phyloP scores from a whole-genome alignment of 192 early-diverging fungal species.

The Dissophora globulifera region DNA sequence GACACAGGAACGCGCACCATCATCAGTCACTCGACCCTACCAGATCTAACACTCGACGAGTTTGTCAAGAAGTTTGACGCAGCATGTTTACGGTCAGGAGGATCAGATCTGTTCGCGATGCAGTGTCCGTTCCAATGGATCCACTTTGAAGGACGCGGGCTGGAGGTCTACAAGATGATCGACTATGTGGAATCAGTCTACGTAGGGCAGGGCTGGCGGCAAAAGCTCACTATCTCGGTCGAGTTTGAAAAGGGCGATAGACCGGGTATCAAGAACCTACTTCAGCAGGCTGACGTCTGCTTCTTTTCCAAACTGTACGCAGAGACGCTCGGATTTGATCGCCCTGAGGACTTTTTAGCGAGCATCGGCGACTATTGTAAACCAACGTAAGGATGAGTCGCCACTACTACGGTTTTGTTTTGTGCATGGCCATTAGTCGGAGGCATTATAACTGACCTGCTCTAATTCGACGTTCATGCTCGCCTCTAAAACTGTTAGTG shows the following conservation, averaged over 20 bases:
- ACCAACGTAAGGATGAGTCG: conserved; percentile 52
- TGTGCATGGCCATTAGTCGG: too few relatives aligned
- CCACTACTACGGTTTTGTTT: too few relatives aligned
- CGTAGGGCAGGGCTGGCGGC: conserved; percentile 50
- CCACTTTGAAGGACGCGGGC: conserved; percentile 73
- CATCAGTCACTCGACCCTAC: conserved; percentile 69
- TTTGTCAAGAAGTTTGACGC: conserved; percentile 61
- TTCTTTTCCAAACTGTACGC: conserved; percentile 75
- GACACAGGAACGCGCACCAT: conserved; percentile 67
- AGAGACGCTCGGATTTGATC: conserved; percentile 65
- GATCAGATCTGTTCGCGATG: conserved; percentile 23
- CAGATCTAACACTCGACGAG: conserved; percentile 68
- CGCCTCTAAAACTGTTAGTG: conserved; percentile 39
- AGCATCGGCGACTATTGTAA: conserved; percentile 52
- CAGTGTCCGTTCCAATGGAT: conserved; percentile 62
- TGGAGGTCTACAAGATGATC: conserved; percentile 64
- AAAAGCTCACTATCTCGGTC: conserved; percentile 67
- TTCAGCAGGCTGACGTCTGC: conserved; percentile 66
- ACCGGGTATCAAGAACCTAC: conserved; percentile 64
- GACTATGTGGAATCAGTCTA: conserved; percentile 61
- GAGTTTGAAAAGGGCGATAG: conserved; percentile 77
- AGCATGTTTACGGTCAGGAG: conserved; percentile 17
- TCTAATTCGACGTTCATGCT: not conserved
- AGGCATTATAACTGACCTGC: too few relatives aligned
- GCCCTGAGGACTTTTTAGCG: conserved; percentile 57